Percentiles rank a stretch among this genome's conserved stretches.
Evolutionary conservation across 2,329 filamentous ascomycete species (phyloP).

Genomic region (Neofusicoccum laricinum): DNA sequence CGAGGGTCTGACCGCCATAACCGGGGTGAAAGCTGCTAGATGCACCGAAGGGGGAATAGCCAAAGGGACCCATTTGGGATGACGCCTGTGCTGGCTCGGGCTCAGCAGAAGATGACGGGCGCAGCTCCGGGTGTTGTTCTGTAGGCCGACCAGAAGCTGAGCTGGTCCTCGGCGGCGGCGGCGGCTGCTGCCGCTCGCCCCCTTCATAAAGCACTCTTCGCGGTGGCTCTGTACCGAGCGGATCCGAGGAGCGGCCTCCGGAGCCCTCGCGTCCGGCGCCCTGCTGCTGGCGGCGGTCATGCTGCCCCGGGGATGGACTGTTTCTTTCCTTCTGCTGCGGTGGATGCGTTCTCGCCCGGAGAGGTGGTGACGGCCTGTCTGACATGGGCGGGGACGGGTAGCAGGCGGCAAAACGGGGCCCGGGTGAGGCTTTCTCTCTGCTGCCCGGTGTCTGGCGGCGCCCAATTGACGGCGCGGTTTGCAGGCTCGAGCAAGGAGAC

Average conservation of each 20-base stretch:
- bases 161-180: not conserved
- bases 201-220: conserved; percentile 15
- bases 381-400: conserved; percentile 54
- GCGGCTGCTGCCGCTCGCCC: conserved; percentile 12
- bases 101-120: conserved; percentile 9
- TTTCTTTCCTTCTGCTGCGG: conserved; percentile 16
- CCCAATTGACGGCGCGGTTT: conserved; percentile 33
- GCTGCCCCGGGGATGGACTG: conserved; percentile 13
- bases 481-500: conserved; percentile 31
- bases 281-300: conserved; percentile 10
- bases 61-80: conserved; percentile 15
- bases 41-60: conserved; percentile 6
- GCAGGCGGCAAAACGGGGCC: conserved; percentile 23
- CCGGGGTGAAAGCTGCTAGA: conserved; percentile 4
- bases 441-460: conserved; percentile 24
- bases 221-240: conserved; percentile 8
- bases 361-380: conserved; percentile 45
- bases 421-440: conserved; percentile 11
- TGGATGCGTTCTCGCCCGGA: conserved; percentile 22
- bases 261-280: not conserved
- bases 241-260: conserved; percentile 4
- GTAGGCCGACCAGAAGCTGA: not conserved
- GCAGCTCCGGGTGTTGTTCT: conserved; percentile 1
- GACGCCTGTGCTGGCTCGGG: not conserved
- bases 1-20: conserved; percentile 7